Evolutionary conservation across 1,139 yeast genomes (phyloP).

Genomic region (Blastobotrys raffinosifermentans): DNA sequence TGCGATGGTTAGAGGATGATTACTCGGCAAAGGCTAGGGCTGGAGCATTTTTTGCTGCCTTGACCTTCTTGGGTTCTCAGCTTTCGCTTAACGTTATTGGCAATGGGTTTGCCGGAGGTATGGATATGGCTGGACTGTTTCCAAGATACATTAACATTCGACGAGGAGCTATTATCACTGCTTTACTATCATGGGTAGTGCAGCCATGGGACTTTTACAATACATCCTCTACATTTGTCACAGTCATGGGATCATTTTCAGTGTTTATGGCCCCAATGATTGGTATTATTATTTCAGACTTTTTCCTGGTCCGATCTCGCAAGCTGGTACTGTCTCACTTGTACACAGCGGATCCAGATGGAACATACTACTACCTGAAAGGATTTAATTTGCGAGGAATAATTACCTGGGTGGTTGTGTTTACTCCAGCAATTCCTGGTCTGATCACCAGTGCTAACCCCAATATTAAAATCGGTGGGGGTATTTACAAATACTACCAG

Average conservation of each 20-base stretch:
- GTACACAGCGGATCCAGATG: slow-evolving; percentile 19
- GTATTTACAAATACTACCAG: slow-evolving; percentile 38
- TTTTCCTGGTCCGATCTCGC: slow-evolving; percentile 26
- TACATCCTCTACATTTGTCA: slow-evolving; percentile 30
- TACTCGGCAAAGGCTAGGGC: slow-evolving; percentile 43
- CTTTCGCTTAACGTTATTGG: slow-evolving; percentile 67
- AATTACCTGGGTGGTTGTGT: slow-evolving; percentile 29
- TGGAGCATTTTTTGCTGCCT: slow-evolving; percentile 68
- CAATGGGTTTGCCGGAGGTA: slow-evolving; percentile 55
- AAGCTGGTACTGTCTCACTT: slow-evolving; percentile 26
- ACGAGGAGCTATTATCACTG: slow-evolving; percentile 37
- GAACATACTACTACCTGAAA: slow-evolving; percentile 32
- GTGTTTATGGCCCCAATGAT: slow-evolving; percentile 33
- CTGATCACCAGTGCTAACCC: slow-evolving; percentile 34
- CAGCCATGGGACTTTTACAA: slow-evolving; percentile 37
- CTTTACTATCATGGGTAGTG: slow-evolving; percentile 25
- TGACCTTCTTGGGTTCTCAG: slow-evolving; percentile 72
- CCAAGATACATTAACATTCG: slow-evolving; percentile 48
- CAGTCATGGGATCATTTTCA: slow-evolving; percentile 32
- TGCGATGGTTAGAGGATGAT: slow-evolving; percentile 29
- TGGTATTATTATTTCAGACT: slow-evolving; percentile 31
- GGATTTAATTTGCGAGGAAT: slow-evolving; percentile 38
- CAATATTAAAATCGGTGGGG: slow-evolving; percentile 27
- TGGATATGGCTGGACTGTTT: slow-evolving; percentile 50
- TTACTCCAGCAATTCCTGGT: slow-evolving; percentile 34